These are phyloP conservation scores for Pythium rhizo-oryzae DNA, from an alignment of 352 stramenopile species.

Conservation along the genomic window DNA sequence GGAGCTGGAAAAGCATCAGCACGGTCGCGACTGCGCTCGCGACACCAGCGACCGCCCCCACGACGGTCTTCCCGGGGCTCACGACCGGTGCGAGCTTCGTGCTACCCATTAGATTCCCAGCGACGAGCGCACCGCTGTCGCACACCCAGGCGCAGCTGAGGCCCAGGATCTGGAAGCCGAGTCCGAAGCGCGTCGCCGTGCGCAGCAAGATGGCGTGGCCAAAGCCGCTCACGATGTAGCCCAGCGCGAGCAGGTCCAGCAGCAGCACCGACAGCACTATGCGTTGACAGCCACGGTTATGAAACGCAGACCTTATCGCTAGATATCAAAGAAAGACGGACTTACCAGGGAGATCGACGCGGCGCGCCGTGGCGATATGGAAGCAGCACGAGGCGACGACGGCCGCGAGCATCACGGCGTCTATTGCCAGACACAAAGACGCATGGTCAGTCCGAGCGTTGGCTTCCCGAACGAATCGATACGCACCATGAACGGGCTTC, in stretches of 20 bases:
- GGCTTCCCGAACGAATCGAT: no score
- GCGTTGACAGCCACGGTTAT: background rate
- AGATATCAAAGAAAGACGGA: background rate
- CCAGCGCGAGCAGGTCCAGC: slow-evolving; percentile 57
- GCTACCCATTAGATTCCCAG: slow-evolving; percentile 53
- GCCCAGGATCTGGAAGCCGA: slow-evolving; percentile 68
- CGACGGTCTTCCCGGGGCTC: slow-evolving; percentile 72
- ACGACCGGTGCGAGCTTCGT: slow-evolving; percentile 62
- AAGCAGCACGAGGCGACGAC: slow-evolving; percentile 39
- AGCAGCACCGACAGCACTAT: slow-evolving; percentile 35
- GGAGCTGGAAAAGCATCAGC: slow-evolving; percentile 43
- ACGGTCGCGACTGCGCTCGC: slow-evolving; percentile 48
- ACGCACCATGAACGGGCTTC: slow-evolving; percentile 25
- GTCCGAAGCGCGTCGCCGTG: slow-evolving; percentile 47
- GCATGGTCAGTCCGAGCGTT: background rate
- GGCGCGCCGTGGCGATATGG: slow-evolving; percentile 41
- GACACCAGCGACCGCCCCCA: slow-evolving; percentile 56
- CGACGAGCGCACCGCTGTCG: slow-evolving; percentile 64
- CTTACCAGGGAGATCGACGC: slow-evolving; percentile 47
- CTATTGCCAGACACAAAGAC: slow-evolving; percentile 24
- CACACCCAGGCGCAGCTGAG: slow-evolving; percentile 69
- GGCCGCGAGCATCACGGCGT: slow-evolving; percentile 33
- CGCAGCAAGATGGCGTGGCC: slow-evolving; percentile 64
- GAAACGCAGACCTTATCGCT: background rate
- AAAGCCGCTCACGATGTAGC: slow-evolving; percentile 67